Evolutionary conservation across 805 yeast species (phyloP).

Genomic region (Saturnispora diversa): DNA sequence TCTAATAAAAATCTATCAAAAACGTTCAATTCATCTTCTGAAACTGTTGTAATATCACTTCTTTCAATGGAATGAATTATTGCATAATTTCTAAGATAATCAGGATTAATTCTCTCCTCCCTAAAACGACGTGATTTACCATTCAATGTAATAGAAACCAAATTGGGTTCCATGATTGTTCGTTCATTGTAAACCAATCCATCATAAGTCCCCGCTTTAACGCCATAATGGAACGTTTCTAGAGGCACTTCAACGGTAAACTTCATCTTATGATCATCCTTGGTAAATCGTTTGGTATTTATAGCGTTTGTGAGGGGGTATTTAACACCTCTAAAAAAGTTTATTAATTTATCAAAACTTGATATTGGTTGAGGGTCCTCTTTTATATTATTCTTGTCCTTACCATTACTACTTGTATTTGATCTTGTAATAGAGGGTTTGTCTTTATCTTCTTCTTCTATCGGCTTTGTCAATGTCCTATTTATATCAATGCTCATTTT

Average conservation of each 20-base stretch:
- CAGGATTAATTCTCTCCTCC: slow-evolving; percentile 42
- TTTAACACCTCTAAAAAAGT: neutral
- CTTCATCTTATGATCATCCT: no score
- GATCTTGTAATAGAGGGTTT: no score
- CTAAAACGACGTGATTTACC: slow-evolving; percentile 23
- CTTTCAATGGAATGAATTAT: slow-evolving; percentile 35
- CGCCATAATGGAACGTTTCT: slow-evolving; percentile 9
- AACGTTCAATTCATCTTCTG: slow-evolving; percentile 31
- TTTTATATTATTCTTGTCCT: no score
- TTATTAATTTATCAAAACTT: neutral
- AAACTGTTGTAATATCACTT: slow-evolving; percentile 28
- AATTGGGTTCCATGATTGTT: neutral
- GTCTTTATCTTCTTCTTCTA: no score
- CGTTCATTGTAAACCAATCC: neutral
- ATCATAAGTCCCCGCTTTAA: no score
- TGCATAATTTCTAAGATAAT: slow-evolving; percentile 42
- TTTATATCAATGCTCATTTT: no score
- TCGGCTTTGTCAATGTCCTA: no score
- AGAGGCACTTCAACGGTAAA: slow-evolving; percentile 9
- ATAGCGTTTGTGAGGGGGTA: no score
- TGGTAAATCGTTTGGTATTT: no score
- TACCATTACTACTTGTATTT: no score
- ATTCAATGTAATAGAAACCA: slow-evolving; percentile 7
- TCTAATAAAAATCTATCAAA: slow-evolving; percentile 19
- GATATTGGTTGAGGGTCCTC: no score